These are phyloP conservation scores for Gonapodya sp. DNA, from an alignment of 192 early-diverging fungal genomes.

Conservation along the genomic window DNA sequence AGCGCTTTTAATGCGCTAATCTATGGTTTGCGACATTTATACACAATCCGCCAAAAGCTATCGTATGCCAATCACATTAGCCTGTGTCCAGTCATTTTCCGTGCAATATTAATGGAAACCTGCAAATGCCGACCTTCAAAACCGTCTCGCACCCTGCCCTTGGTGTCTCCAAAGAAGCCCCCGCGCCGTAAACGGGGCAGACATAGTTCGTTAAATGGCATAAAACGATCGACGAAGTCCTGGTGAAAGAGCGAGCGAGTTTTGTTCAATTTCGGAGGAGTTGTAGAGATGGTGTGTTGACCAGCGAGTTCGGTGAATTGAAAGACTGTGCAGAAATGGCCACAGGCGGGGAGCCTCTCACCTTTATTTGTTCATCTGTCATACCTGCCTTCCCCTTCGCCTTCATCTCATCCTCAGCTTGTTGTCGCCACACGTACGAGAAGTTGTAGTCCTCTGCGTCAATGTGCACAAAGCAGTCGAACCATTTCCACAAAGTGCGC, in stretches of 20 bases:
- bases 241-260: neutral
- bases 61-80: conserved; percentile 4
- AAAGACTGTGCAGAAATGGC: neutral
- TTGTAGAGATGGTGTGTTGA: too few relatives aligned
- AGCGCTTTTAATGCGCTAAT: too few relatives aligned
- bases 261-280: too few relatives aligned
- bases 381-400: conserved; percentile 42
- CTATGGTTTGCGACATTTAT: too few relatives aligned
- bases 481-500: conserved; percentile 41
- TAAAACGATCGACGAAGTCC: conserved; percentile 78
- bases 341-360: neutral
- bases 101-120: conserved; percentile 6
- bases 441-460: conserved; percentile 43
- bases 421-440: conserved; percentile 75
- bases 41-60: too few relatives aligned
- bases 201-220: conserved; percentile 73
- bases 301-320: too few relatives aligned
- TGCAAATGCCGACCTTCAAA: neutral
- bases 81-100: conserved; percentile 1
- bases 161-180: conserved; percentile 32
- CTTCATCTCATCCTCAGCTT: conserved; percentile 69
- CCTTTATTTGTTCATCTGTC: conserved; percentile 56
- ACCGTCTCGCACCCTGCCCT: neutral
- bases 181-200: conserved; percentile 28
- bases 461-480: conserved; percentile 73